These are phyloP conservation scores for Madurella fahalii DNA, from an alignment of 2,329 filamentous ascomycete genomes.

Conservation along the genomic window DNA sequence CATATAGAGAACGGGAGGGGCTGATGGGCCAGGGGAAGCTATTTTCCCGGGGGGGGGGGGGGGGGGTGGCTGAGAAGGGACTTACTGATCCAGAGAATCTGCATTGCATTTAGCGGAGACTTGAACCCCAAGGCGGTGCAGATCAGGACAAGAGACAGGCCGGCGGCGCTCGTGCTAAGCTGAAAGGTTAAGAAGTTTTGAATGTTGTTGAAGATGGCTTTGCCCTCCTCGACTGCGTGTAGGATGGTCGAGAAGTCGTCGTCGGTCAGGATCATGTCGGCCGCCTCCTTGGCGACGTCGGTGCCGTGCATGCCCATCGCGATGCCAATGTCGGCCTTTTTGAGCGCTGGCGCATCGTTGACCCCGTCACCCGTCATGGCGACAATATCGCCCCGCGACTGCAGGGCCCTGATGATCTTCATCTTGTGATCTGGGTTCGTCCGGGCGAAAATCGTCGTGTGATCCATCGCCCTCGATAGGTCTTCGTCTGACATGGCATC, in stretches of 20 bases:
- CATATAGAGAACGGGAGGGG: not conserved
- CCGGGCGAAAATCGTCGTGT: slow-evolving; percentile 90
- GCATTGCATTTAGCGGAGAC: slow-evolving; percentile 97
- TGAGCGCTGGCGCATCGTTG: slow-evolving; percentile 93
- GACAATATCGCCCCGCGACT: slow-evolving; percentile 90
- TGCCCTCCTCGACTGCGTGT: slow-evolving; percentile 94
- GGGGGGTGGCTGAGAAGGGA: slow-evolving; percentile 22
- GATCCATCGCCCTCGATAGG: slow-evolving; percentile 76
- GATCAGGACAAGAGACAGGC: slow-evolving; percentile 82
- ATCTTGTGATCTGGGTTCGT: slow-evolving; percentile 97
- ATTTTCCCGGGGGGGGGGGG: too few relatives aligned
- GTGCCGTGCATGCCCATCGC: slow-evolving; percentile 94
- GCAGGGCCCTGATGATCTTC: slow-evolving; percentile 89
- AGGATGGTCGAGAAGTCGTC: slow-evolving; percentile 91
- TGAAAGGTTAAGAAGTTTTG: slow-evolving; percentile 99
- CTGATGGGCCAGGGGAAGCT: too few relatives aligned
- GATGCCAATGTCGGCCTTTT: slow-evolving; percentile 96
- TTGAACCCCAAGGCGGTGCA: slow-evolving; percentile 91
- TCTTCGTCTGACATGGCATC: slow-evolving; percentile 85
- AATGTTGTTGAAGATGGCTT: slow-evolving; percentile 99
- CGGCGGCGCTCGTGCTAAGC: slow-evolving; percentile 92
- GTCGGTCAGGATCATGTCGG: slow-evolving; percentile 89
- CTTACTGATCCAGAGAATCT: slow-evolving; percentile 99
- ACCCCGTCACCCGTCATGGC: slow-evolving; percentile 99
- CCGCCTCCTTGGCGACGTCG: slow-evolving; percentile 92